Evolutionary conservation across 805 yeast species (phyloP).

Genomic region (Zygoascus bituminiphila): DNA sequence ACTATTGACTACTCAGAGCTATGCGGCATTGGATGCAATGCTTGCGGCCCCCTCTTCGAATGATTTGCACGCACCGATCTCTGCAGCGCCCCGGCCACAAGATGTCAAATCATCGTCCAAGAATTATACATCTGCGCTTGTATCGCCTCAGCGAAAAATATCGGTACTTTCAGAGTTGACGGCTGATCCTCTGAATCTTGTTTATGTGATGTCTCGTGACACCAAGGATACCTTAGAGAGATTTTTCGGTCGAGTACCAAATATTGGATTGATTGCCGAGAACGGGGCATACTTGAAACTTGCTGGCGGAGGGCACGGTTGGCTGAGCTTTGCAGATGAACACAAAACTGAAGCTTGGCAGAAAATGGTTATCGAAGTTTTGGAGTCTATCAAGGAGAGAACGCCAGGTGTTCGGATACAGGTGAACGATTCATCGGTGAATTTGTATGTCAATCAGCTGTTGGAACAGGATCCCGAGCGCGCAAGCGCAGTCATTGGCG

Average conservation of each 20-base stretch:
- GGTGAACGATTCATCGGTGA: slow-evolving; percentile 65
- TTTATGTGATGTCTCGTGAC: slow-evolving; percentile 63
- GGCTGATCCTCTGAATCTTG: slow-evolving; percentile 49
- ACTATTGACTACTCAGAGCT: background rate
- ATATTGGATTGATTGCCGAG: slow-evolving; percentile 80
- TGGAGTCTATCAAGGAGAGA: slow-evolving; percentile 60
- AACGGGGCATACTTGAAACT: slow-evolving; percentile 69
- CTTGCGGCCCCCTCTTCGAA: background rate
- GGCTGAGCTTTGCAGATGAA: slow-evolving; percentile 58
- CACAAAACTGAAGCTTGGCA: slow-evolving; percentile 40
- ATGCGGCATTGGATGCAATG: background rate
- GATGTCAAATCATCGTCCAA: background rate
- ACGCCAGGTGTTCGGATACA: slow-evolving; percentile 70
- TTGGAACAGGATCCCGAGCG: slow-evolving; percentile 48
- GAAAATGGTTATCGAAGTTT: slow-evolving; percentile 45
- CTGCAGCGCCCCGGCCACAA: background rate
- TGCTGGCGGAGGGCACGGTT: slow-evolving; percentile 31
- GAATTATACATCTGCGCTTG: slow-evolving; percentile 30
- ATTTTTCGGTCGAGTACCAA: slow-evolving; percentile 55
- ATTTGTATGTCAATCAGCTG: slow-evolving; percentile 66
- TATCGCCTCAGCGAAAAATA: slow-evolving; percentile 51
- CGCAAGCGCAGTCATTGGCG: slow-evolving; percentile 65
- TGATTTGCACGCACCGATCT: background rate
- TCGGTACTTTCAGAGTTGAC: slow-evolving; percentile 52
- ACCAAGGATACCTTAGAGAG: slow-evolving; percentile 59